Evolutionary conservation across 208 protist species (phyloP).

Genomic region (Leishmania tarentolae): DNA sequence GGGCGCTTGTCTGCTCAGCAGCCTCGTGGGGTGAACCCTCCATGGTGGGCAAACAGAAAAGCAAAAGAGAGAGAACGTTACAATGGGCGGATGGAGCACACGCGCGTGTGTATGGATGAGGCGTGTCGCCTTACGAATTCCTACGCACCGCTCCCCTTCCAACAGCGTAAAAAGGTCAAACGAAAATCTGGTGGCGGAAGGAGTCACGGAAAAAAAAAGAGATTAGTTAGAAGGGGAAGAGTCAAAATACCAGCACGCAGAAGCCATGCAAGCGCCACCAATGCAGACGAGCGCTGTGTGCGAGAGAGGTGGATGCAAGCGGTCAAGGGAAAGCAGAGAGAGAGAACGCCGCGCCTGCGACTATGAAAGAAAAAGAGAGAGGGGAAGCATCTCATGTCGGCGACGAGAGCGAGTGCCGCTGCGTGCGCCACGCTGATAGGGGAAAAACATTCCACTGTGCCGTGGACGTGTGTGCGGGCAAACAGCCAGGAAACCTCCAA

Average conservation of each 20-base stretch:
- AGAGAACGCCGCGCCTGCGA: neutral
- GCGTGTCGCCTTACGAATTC: neutral
- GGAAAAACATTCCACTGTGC: neutral
- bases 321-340: neutral
- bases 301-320: neutral
- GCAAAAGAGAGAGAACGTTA: neutral
- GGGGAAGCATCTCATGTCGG: neutral
- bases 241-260: neutral
- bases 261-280: neutral
- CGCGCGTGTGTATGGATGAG: neutral
- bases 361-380: neutral
- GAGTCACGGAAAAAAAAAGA: neutral
- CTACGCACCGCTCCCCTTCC: neutral
- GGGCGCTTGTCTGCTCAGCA: neutral
- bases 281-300: neutral
- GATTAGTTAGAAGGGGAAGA: neutral
- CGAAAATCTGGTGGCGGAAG: neutral
- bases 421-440: neutral
- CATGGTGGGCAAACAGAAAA: neutral
- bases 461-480: neutral
- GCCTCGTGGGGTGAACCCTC: conserved; percentile 8
- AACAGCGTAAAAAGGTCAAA: no score
- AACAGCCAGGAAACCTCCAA: neutral
- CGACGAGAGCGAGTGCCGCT: neutral
- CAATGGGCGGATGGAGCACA: neutral